Conservation (phyloP, 768 basidiomycete species). For the Russula sp. region DNA sequence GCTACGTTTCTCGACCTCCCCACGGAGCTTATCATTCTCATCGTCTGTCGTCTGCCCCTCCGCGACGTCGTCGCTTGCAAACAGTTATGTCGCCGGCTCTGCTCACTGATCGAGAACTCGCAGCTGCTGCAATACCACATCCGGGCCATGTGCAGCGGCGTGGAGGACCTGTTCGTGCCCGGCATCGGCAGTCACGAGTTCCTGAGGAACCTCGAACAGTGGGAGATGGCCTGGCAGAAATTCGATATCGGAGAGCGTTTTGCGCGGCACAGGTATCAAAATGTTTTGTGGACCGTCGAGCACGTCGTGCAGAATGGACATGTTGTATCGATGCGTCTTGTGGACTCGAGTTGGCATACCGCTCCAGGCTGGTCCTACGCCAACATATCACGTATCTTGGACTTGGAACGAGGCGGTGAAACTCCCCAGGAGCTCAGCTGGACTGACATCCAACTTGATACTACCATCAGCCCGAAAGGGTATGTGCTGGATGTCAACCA, state of each 20-base stretch:
- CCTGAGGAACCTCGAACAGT: slow-evolving; percentile 3
- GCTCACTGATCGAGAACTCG: slow-evolving; percentile 1
- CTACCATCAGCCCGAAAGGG: slow-evolving; percentile 10
- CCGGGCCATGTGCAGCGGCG: slow-evolving; percentile 9
- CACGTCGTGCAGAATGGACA: slow-evolving; percentile 12
- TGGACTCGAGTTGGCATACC: slow-evolving; percentile 14
- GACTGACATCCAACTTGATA: slow-evolving; percentile 12
- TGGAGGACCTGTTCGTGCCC: slow-evolving; percentile 9
- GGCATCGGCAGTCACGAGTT: slow-evolving; percentile 10
- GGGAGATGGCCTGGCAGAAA: slow-evolving; percentile 15
- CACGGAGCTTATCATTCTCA: slow-evolving; percentile 6
- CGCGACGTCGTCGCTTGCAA: slow-evolving; percentile 8
- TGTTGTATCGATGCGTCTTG: slow-evolving; percentile 14
- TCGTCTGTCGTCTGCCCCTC: slow-evolving; percentile 7
- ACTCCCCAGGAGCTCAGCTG: background rate
- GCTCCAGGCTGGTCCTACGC: slow-evolving; percentile 17
- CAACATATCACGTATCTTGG: slow-evolving; percentile 1
- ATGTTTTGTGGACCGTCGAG: slow-evolving; percentile 15
- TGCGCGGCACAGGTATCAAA: slow-evolving; percentile 14
- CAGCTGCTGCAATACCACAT: slow-evolving; percentile 11
- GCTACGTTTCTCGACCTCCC: slow-evolving; percentile 3
- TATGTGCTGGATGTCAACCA: slow-evolving; percentile 16
- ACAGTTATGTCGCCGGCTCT: slow-evolving; percentile 5
- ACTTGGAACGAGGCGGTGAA: background rate
- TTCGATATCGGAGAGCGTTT: slow-evolving; percentile 16